phyloP scores from a whole-genome alignment of 768 basidiomycete species.

The Lactarius sanguifluus region DNA sequence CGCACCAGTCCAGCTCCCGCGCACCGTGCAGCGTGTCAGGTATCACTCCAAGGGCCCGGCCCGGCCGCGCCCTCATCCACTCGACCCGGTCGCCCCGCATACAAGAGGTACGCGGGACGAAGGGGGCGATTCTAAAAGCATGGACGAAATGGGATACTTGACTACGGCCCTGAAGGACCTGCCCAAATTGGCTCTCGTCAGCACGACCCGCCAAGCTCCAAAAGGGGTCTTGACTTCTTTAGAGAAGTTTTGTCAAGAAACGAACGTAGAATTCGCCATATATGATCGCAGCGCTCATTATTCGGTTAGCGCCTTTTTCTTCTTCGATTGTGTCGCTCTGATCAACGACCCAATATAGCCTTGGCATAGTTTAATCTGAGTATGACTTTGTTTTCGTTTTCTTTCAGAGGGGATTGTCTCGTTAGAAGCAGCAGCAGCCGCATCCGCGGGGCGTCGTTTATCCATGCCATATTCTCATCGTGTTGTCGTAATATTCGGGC shows the following conservation, averaged over 20 bases:
- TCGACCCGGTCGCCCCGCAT: neutral
- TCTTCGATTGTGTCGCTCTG: neutral
- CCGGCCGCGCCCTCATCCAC: neutral
- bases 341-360: conserved; percentile 3
- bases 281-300: conserved; percentile 11
- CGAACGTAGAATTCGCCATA: conserved; percentile 16
- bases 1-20: conserved; percentile 8
- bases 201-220: conserved; percentile 11
- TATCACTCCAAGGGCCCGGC: neutral
- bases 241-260: conserved; percentile 18
- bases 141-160: conserved; percentile 15
- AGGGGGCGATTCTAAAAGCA: neutral
- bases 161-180: conserved; percentile 18
- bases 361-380: conserved; percentile 20
- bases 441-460: neutral
- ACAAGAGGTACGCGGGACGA: neutral
- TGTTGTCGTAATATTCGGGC: neutral
- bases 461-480: neutral
- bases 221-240: conserved; percentile 4
- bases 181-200: conserved; percentile 13
- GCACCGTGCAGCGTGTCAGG: conserved; percentile 10
- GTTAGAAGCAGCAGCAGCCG: neutral
- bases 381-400: neutral
- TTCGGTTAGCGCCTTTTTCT: conserved; percentile 15
- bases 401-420: neutral